phyloP scores from a whole-genome alignment of 2,329 filamentous ascomycete species.

The Thielaviopsis euricoi region DNA sequence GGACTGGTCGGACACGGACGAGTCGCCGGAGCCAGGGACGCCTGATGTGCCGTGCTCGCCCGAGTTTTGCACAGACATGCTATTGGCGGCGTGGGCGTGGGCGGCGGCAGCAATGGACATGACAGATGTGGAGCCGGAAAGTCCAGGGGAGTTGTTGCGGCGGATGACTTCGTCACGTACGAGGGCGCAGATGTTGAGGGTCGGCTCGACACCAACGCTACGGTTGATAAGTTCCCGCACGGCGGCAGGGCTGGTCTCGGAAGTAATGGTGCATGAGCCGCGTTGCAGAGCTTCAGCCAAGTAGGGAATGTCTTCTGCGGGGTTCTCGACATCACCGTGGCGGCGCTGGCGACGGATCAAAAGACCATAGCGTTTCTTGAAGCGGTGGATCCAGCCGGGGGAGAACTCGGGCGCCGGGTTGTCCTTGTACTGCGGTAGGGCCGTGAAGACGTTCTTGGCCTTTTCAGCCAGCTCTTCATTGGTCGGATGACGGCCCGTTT shows the following conservation, averaged over 20 bases:
- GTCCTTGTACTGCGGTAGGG: slow-evolving; percentile 43
- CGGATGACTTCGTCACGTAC: slow-evolving; percentile 42
- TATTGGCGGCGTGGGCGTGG: slow-evolving; percentile 9
- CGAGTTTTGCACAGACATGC: slow-evolving; percentile 9
- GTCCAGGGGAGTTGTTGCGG: slow-evolving; percentile 1
- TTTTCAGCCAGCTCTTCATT: slow-evolving; percentile 48
- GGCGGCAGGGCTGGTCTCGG: slow-evolving; percentile 41
- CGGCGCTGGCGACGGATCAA: slow-evolving; percentile 39
- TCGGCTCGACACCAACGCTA: slow-evolving; percentile 37
- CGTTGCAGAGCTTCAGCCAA: slow-evolving; percentile 42
- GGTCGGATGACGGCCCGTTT: slow-evolving; percentile 38
- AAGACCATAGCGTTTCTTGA: slow-evolving; percentile 46
- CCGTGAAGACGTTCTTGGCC: slow-evolving; percentile 40
- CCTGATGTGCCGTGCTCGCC: neutral
- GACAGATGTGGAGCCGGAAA: neutral
- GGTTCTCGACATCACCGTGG: slow-evolving; percentile 30
- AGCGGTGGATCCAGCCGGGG: slow-evolving; percentile 46
- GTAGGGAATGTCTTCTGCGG: slow-evolving; percentile 40
- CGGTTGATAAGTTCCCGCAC: slow-evolving; percentile 41
- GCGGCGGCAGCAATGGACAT: slow-evolving; percentile 8
- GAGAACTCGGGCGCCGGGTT: slow-evolving; percentile 45
- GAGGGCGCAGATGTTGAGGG: slow-evolving; percentile 35
- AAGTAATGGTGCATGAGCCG: slow-evolving; percentile 23
- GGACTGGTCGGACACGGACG: slow-evolving; percentile 13
- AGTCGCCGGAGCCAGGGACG: too few relatives aligned